Percentiles rank a stretch among this genome's conserved stretches.
Conservation (phyloP, 2,329 filamentous ascomycete species). For the Nemania sp. region DNA sequence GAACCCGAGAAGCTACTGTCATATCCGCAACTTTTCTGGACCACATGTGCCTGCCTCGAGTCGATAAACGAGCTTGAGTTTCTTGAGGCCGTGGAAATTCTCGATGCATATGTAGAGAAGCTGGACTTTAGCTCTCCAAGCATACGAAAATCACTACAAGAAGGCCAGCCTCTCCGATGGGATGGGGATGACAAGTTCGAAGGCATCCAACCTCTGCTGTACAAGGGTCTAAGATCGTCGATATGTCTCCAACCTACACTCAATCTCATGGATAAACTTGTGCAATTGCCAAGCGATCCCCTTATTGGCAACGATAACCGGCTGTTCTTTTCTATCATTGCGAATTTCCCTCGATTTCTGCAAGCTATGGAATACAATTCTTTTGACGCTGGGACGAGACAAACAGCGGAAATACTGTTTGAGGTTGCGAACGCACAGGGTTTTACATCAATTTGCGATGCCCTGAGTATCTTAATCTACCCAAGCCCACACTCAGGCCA, state of each 20-base stretch:
- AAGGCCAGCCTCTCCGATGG: constrained; percentile 84
- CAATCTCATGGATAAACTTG: constrained; percentile 75
- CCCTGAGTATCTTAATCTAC: constrained; percentile 71
- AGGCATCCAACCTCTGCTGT: constrained; percentile 81
- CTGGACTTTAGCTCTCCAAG: constrained; percentile 75
- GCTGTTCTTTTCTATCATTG: constrained; percentile 82
- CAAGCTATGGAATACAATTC: constrained; percentile 72
- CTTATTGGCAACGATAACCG: constrained; percentile 83
- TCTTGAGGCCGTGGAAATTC: constrained; percentile 86
- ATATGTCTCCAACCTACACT: constrained; percentile 79
- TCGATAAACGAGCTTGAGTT: constrained; percentile 97
- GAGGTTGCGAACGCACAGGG: constrained; percentile 75
- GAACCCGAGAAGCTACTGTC: constrained; percentile 77
- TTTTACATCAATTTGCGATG: constrained; percentile 67
- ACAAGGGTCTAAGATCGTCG: constrained; percentile 91
- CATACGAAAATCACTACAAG: constrained; percentile 72
- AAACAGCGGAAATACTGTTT: constrained; percentile 71
- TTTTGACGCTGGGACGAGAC: constrained; percentile 59
- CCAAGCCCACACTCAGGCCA: constrained; percentile 68
- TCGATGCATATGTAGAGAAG: constrained; percentile 83
- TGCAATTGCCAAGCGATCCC: constrained; percentile 76
- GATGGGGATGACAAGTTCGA: constrained; percentile 92
- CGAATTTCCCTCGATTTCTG: constrained; percentile 88
- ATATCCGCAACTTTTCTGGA: constrained; percentile 98
- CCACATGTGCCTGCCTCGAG: constrained; percentile 91